Evolutionary conservation across 257 asterid genomes (phyloP), one percentile per base, ranked within the genome.

Genomic region (Nicotiana sylvestris): DNA sequence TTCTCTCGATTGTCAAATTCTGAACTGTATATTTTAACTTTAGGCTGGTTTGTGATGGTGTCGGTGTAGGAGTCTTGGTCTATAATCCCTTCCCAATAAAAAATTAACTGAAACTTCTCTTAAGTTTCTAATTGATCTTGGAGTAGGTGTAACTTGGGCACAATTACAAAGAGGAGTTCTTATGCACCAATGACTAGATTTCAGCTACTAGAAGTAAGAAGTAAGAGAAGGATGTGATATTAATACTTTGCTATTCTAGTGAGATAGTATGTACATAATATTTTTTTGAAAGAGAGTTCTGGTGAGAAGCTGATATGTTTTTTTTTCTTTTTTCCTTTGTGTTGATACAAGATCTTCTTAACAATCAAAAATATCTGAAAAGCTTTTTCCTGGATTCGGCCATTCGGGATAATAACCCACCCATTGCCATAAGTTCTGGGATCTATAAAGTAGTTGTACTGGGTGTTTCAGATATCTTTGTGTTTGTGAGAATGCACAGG

Each of bases 91-190:
- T 21, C 27, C 39, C 62, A 13, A 27, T 74, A 25, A 60, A 74
- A 27, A 74, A 74, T 46, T 46, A 55, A 49, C 35, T 49, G 79
- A 74, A 74, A 25, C 79, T 37, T 74, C 62, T 74, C 60, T 25
- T 25, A 49, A 74, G 39, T 74, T 74, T 49, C 33, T 74, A 13
- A 25, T 49, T 49, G 79, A 49, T 49, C 39, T 72, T 72, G 61
- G 78, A 72, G 78, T 12, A 72, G 78, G 78, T 0, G 21, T 46
- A 74, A 72, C 78, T 25, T 43, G 78, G 61, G 51, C 49, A 72
- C 46, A 72, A 46, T 55, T 55, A 70, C 58, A 70, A 33, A 1
- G 58, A 25, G 57, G 60, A 72, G 78, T 43, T 74, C 27, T 25
- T 12, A 72, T 72, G 25, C 61, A 13, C 49, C 61, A 46, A 72